phyloP scores from a whole-genome alignment of 768 basidiomycete genomes.

The Suillus bovinus region DNA sequence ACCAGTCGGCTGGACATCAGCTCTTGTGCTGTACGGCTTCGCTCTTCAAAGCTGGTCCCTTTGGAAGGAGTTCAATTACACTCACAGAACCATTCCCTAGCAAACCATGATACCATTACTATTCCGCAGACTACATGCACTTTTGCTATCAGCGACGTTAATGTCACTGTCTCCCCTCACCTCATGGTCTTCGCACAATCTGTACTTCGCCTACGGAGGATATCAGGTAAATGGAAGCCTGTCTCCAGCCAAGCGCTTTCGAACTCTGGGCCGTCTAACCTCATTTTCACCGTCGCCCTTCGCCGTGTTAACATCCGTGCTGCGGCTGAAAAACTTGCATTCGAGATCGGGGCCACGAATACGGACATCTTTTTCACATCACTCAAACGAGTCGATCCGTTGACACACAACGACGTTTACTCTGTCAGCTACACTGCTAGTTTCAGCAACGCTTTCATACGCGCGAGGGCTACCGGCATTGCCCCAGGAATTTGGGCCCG shows the following conservation, averaged over 20 bases:
- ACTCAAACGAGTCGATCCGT: conserved; percentile 22
- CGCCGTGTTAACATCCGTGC: conserved; percentile 55
- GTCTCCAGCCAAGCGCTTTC: conserved; percentile 7
- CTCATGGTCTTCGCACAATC: conserved; percentile 61
- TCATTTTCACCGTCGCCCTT: conserved; percentile 44
- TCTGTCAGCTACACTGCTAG: conserved; percentile 15
- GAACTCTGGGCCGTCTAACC: conserved; percentile 18
- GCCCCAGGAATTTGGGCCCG: conserved; percentile 37
- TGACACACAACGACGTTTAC: neutral
- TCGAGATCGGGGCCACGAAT: conserved; percentile 54
- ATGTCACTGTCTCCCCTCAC: conserved; percentile 51
- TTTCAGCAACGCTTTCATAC: conserved; percentile 48
- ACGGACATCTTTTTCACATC: conserved; percentile 40
- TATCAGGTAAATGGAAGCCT: conserved; percentile 20
- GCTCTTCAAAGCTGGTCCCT: conserved; percentile 13
- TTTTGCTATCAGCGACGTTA: conserved; percentile 41
- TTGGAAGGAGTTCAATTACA: conserved; percentile 12
- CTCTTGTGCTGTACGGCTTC: conserved; percentile 23
- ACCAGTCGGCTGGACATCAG: conserved; percentile 19
- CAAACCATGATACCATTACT: conserved; percentile 6
- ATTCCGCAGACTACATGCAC: conserved; percentile 30
- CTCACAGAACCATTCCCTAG: conserved; percentile 18
- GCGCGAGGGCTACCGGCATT: conserved; percentile 53
- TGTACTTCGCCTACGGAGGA: conserved; percentile 50
- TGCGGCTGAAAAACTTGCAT: conserved; percentile 67